phyloP scores from a whole-genome alignment of 2,329 filamentous ascomycete species.

The Raffaelea albimanens region DNA sequence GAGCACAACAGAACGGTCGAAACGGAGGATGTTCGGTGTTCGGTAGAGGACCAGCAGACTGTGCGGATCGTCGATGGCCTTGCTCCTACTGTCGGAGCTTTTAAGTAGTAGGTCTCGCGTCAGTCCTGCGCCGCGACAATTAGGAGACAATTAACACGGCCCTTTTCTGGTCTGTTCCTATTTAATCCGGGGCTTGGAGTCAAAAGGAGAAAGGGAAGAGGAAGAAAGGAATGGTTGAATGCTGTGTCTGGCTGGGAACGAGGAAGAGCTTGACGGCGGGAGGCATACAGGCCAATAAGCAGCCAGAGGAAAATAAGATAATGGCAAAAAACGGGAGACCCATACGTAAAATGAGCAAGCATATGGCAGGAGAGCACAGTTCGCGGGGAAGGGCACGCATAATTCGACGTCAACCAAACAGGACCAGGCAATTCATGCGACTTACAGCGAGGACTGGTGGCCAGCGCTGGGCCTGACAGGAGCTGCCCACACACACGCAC shows the following conservation, averaged over 20 bases:
- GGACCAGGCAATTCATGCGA: too few relatives aligned
- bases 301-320: background rate
- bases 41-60: background rate
- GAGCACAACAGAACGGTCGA: too few relatives aligned
- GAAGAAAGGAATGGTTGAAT: slow-evolving; percentile 3
- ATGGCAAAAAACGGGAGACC: background rate
- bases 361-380: background rate
- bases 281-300: background rate
- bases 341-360: background rate
- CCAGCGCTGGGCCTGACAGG: too few relatives aligned
- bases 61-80: background rate
- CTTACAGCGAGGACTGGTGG: too few relatives aligned
- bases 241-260: background rate
- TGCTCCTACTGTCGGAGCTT: slow-evolving; percentile 1
- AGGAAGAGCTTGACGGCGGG: too few relatives aligned
- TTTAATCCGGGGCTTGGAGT: background rate
- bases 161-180: background rate
- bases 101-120: slow-evolving; percentile 1
- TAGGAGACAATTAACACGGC: background rate
- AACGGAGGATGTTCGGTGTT: too few relatives aligned
- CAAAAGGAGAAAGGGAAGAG: background rate
- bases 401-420: too few relatives aligned
- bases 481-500: too few relatives aligned
- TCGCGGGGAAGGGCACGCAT: too few relatives aligned
- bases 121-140: background rate